These are phyloP conservation scores for Ustilago hordei DNA, from an alignment of 1,284 basidiomycete genomes.

Conservation along the genomic window DNA sequence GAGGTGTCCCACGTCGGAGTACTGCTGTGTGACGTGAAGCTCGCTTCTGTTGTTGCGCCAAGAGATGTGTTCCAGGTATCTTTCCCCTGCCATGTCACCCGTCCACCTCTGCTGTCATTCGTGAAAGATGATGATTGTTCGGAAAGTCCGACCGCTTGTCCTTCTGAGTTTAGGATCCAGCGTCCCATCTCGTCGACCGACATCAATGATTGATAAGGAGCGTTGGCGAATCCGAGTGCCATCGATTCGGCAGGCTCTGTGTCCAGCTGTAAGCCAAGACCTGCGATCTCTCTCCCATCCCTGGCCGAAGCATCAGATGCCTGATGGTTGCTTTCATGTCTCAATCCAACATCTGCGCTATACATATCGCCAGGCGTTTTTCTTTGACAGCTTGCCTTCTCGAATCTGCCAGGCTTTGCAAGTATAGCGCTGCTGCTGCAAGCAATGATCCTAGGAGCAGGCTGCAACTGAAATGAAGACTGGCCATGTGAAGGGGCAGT, in stretches of 20 bases:
- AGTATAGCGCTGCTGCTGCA: not conserved
- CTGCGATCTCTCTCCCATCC: not conserved
- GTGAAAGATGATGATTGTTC: not conserved
- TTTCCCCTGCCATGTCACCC: slow-evolving; percentile 5
- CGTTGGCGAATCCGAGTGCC: not conserved
- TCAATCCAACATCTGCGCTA: not conserved
- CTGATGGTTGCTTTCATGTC: not conserved
- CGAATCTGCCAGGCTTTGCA: not conserved
- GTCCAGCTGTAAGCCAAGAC: slow-evolving; percentile 21
- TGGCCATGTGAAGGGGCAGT: not conserved
- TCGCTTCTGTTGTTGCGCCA: slow-evolving; percentile 22
- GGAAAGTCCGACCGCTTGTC: not conserved
- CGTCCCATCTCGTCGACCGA: slow-evolving; percentile 38
- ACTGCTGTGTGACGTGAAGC: slow-evolving; percentile 19
- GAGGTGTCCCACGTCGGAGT: slow-evolving; percentile 27
- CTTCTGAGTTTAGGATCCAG: slow-evolving; percentile 9
- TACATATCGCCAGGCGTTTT: not conserved
- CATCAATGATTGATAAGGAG: not conserved
- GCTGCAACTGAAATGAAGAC: not conserved
- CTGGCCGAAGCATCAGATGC: not conserved
- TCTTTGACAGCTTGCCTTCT: not conserved
- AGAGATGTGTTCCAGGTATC: slow-evolving; percentile 17
- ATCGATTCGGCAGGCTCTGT: not conserved
- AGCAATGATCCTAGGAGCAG: not conserved
- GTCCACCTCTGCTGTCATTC: not conserved